Conservation (phyloP, 257 asterid species). For the Rehmannia glutinosa region DNA sequence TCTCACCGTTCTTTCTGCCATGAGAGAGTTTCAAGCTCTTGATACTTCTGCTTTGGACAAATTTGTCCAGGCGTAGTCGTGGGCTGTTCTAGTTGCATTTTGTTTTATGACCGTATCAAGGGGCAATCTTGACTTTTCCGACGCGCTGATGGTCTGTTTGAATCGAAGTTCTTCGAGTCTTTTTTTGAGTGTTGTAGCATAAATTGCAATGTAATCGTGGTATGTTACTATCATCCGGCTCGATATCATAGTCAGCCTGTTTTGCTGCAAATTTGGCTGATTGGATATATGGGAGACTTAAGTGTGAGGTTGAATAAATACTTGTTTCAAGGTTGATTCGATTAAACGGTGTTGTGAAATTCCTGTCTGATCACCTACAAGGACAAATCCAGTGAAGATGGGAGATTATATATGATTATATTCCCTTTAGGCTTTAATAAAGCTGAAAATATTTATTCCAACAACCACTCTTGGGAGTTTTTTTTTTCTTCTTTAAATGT, state of each 20-base stretch:
- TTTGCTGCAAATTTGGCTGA: no score
- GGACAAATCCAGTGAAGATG: no score
- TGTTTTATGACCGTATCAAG: neutral
- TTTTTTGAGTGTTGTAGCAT: neutral
- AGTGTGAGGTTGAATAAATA: neutral
- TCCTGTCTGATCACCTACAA: no score
- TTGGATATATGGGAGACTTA: no score
- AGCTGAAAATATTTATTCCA: no score
- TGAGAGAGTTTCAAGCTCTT: constrained; percentile 61
- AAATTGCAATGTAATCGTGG: neutral
- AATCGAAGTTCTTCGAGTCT: neutral
- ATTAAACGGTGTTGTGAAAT: neutral
- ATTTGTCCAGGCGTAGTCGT: constrained; percentile 43
- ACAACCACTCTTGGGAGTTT: no score
- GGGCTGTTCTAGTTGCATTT: neutral
- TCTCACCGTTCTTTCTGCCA: constrained; percentile 56
- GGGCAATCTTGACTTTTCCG: neutral
- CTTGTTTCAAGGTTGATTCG: neutral
- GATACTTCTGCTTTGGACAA: constrained; percentile 70
- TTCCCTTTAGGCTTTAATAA: no score
- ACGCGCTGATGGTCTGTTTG: neutral
- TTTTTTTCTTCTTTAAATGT: no score
- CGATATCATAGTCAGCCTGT: neutral
- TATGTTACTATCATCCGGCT: neutral
- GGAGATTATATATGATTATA: no score